Evolutionary conservation across 1,284 basidiomycete species (phyloP).

Genomic region (Leccinum cinnamomeum): DNA sequence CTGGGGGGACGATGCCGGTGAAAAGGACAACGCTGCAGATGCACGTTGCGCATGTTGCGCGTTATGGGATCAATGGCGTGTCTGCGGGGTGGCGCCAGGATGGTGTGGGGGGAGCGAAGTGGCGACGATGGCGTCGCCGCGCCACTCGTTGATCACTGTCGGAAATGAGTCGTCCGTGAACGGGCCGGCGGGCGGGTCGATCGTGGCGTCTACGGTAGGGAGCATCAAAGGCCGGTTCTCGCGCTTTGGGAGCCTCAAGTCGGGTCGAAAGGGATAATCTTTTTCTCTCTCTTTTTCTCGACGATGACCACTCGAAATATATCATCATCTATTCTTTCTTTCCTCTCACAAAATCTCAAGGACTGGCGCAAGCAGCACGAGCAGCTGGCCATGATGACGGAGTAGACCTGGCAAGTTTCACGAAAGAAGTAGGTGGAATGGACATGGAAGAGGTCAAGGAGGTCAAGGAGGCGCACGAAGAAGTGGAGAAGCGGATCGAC

Average conservation of each 20-base stretch:
- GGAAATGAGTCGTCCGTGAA: conserved; percentile 44
- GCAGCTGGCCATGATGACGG: conserved; percentile 32
- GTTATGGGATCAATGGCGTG: conserved; percentile 78
- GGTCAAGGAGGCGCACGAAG: conserved; percentile 87
- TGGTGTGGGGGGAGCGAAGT: conserved; percentile 49
- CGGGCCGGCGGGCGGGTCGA: conserved; percentile 49
- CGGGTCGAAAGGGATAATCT: conserved; percentile 51
- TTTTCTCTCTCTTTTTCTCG: neutral
- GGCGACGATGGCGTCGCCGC: conserved; percentile 55
- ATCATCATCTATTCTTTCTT: neutral
- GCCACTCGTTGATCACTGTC: conserved; percentile 70
- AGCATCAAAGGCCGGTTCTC: conserved; percentile 66
- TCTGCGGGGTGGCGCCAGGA: conserved; percentile 72
- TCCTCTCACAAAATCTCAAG: conserved; percentile 42
- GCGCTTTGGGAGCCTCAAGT: conserved; percentile 69
- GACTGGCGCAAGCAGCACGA: conserved; percentile 98
- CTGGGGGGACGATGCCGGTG: conserved; percentile 28
- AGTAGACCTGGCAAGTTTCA: conserved; percentile 79
- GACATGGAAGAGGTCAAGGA: conserved; percentile 89
- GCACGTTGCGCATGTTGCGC: conserved; percentile 72
- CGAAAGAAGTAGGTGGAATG: conserved; percentile 82
- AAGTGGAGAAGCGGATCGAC: conserved; percentile 90
- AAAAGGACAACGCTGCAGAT: conserved; percentile 76
- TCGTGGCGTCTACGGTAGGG: conserved; percentile 52
- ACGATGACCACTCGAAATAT: neutral